Percentiles rank a stretch among this genome's conserved stretches.
Evolutionary conservation across 768 basidiomycete genomes (phyloP).

Genomic region (Suillus cothurnatus): DNA sequence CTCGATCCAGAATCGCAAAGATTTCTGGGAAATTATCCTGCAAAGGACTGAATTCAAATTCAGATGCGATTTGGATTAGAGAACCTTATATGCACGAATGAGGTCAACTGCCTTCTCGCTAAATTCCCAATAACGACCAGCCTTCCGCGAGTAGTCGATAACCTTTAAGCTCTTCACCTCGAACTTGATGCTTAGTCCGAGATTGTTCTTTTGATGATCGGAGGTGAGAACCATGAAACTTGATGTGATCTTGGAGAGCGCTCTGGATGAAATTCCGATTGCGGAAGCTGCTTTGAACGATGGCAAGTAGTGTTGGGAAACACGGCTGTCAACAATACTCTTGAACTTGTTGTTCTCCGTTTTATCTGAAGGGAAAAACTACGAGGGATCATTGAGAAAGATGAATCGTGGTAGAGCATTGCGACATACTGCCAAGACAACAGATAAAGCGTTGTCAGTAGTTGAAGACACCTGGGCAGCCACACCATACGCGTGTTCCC

Average conservation of each 20-base stretch:
- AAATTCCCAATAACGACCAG: slow-evolving; percentile 88
- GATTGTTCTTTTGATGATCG: slow-evolving; percentile 80
- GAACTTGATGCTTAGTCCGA: slow-evolving; percentile 95
- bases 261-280: slow-evolving; percentile 74
- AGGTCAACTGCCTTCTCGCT: slow-evolving; percentile 84
- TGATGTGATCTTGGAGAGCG: slow-evolving; percentile 88
- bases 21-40: slow-evolving; percentile 84
- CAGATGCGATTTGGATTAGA: not conserved
- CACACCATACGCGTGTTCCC: slow-evolving; percentile 93
- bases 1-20: slow-evolving; percentile 68
- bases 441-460: slow-evolving; percentile 68
- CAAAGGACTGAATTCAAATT: slow-evolving; percentile 4
- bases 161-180: slow-evolving; percentile 95
- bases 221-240: slow-evolving; percentile 86
- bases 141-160: slow-evolving; percentile 86
- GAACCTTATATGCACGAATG: slow-evolving; percentile 81
- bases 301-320: slow-evolving; percentile 66
- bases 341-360: slow-evolving; percentile 81
- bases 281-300: slow-evolving; percentile 78
- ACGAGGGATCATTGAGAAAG: slow-evolving; percentile 11
- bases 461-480: slow-evolving; percentile 87
- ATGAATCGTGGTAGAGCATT: not conserved
- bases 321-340: slow-evolving; percentile 53
- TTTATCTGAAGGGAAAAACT: slow-evolving; percentile 90
- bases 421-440: slow-evolving; percentile 77